Evolutionary conservation across 2,329 filamentous ascomycete species (phyloP), one percentile per base, ranked within the genome.

Genomic region (Trichoderma brevicompactum): DNA sequence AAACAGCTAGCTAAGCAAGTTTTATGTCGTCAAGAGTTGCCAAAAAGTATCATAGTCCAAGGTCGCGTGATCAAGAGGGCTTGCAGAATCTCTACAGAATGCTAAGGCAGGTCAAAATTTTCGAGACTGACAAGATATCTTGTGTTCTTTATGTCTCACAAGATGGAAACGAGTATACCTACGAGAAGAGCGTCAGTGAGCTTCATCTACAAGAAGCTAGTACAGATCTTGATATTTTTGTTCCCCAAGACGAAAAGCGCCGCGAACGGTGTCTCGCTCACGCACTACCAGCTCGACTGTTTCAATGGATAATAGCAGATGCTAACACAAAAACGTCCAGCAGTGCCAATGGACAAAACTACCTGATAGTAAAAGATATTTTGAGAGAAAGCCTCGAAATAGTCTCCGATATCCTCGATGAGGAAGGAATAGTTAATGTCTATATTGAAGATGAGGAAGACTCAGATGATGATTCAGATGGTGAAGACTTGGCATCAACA

Each of bases 301-400:
- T 28, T 28, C 17, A 48, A 48, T 48, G 46, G 46, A 23, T 48
- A 19, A 48, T 19, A 48, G 23, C 46, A 7, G 3, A 7, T 32
- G 8, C 19, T 10, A 13, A 10, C 12, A 28, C 46, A n/a, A 23
- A 48, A 13, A 48, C 13, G 79, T 80, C 10, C 7, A 48, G 46
- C 19, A 10, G 17, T 48, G 10, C 9, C 9, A 48, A 48, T 48
- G 46, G 23, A 10, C 19, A 19, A 48, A 13, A 13, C 3, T 19
- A 48, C 23, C 23, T n/a, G 7, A 5, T 48, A 28, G 46, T 48
- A 10, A 32, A 32, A 13, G 46, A 49, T 28, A 32, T 49, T 8
- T 4, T 49, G 6, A 32, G 15, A 32, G 12, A 32, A 15, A 19
- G n/a, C 23, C 15, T 19, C 15, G 23, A 32, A 2, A 32, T 49